Evolutionary conservation across 148 eudicot species (phyloP).

Genomic region (Amaranthus palmeri): DNA sequence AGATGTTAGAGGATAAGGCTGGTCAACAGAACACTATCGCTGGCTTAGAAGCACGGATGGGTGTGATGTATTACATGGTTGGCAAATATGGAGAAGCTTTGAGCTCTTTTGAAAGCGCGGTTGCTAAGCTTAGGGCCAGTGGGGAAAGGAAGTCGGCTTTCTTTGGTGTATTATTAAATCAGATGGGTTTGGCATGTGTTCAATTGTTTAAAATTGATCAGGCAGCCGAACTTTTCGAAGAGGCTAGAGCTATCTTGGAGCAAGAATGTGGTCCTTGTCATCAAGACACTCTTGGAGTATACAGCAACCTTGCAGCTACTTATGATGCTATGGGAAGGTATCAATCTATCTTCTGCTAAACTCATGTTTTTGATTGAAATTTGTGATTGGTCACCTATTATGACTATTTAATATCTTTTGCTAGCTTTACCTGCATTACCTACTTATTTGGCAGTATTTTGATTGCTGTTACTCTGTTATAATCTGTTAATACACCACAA

Average conservation of each 20-base stretch:
- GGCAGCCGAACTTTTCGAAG: constrained; percentile 96
- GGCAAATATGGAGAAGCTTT: constrained; percentile 78
- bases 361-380: background rate
- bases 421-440: background rate
- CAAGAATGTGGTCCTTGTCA: constrained; percentile 95
- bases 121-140: constrained; percentile 72
- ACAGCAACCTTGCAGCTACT: constrained; percentile 96
- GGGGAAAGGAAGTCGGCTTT: constrained; percentile 94
- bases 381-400: constrained; percentile 1
- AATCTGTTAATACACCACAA: too few relatives aligned
- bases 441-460: too few relatives aligned
- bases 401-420: background rate
- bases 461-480: too few relatives aligned
- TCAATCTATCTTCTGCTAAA: background rate
- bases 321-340: constrained; percentile 99
- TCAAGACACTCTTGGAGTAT: constrained; percentile 97
- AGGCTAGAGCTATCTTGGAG: constrained; percentile 89
- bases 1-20: constrained; percentile 75
- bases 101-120: constrained; percentile 67
- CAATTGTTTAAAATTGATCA: constrained; percentile 91
- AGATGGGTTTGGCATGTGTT: constrained; percentile 94
- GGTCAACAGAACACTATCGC: constrained; percentile 90
- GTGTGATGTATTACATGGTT: constrained; percentile 84
- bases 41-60: constrained; percentile 90
- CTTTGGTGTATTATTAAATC: constrained; percentile 90